Percentiles rank a stretch among this genome's conserved stretches.
Evolutionary conservation across 2,329 filamentous ascomycete species (phyloP).

Genomic region (Camillea tinctor): DNA sequence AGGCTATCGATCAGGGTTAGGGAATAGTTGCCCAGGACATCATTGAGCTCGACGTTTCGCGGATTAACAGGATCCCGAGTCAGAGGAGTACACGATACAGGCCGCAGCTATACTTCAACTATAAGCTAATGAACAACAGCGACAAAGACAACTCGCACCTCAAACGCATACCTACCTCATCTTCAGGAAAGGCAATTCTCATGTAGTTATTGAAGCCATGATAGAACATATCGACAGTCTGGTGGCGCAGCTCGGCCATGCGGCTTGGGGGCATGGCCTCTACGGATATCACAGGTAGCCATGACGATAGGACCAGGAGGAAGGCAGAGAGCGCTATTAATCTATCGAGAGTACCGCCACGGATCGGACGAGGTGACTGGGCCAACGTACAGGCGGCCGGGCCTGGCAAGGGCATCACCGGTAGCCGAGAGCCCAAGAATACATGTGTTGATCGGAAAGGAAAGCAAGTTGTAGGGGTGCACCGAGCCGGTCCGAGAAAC

Average conservation of each 20-base stretch:
- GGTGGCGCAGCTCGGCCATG: slow-evolving; percentile 55
- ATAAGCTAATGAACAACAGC: slow-evolving; percentile 20
- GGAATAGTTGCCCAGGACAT: slow-evolving; percentile 95
- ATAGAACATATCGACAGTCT: slow-evolving; percentile 82
- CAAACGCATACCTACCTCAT: slow-evolving; percentile 64
- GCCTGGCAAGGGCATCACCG: slow-evolving; percentile 42
- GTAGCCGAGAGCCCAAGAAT: slow-evolving; percentile 31
- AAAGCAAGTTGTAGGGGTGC: slow-evolving; percentile 6
- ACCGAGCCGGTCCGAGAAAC: slow-evolving; percentile 9
- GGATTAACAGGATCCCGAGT: slow-evolving; percentile 80
- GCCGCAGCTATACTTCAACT: slow-evolving; percentile 61
- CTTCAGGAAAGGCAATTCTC: slow-evolving; percentile 89
- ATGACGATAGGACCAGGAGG: slow-evolving; percentile 38
- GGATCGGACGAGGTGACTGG: slow-evolving; percentile 18
- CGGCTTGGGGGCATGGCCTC: slow-evolving; percentile 55
- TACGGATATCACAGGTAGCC: slow-evolving; percentile 33
- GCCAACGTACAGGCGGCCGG: slow-evolving; percentile 33
- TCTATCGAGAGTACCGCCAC: slow-evolving; percentile 15
- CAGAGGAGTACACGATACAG: slow-evolving; percentile 79
- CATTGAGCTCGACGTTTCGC: slow-evolving; percentile 82
- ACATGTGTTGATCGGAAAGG: slow-evolving; percentile 32
- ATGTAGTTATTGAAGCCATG: slow-evolving; percentile 97
- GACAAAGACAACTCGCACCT: slow-evolving; percentile 1
- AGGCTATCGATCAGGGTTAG: slow-evolving; percentile 93
- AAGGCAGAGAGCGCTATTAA: slow-evolving; percentile 29